Evolutionary conservation across 306 rosid species (phyloP), one percentile per base, ranked within the genome.

Genomic region (Citrullus amarus): DNA sequence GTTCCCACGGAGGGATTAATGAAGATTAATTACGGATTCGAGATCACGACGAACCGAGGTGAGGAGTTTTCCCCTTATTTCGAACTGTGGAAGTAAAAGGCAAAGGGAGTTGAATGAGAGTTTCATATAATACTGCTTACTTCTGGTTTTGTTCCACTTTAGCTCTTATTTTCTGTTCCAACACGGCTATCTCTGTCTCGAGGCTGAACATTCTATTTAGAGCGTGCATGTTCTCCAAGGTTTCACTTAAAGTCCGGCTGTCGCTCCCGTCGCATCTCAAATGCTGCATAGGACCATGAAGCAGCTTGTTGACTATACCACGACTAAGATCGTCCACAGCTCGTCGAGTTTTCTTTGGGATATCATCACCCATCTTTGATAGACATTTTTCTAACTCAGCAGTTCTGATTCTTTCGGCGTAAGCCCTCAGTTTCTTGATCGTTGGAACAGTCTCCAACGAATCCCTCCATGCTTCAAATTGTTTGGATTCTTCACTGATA

Each of bases 281-380:
- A 83, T 96, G 99, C 83, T 96, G 97, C 99, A 96, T 92, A 25
- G 99, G 99, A 78, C 99, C 99, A 75, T 96, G 99, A 75, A 96
- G 99, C 78, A 96, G 90, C 91, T 89, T 91, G 83, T 96, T 96
- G 82, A 96, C 96, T 67, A 96, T 88, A 44, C 99, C 99, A 44
- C 97, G 92, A 86, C 99, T 92, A 32, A 96, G 99, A 87, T 92
- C 99, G 81, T 96, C 99, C 41, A 92, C 97, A 28, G 99, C 96
- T 83, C 78, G 88, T 84, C 89, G 89, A 4, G 92, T 92, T 88
- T 96, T 96, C 91, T 92, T 96, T 60, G 97, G 55, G 77, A 96
- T 82, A 73, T 88, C 98, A 76, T 96, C 99, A n/a, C 98, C 98
- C 99, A 92, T 87, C 89, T 91, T 96, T 58, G 91, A 91, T 70